Percentiles rank a stretch among this genome's conserved stretches.
Conservation (phyloP, 768 basidiomycete genomes). For the Termitomyces sp. region DNA sequence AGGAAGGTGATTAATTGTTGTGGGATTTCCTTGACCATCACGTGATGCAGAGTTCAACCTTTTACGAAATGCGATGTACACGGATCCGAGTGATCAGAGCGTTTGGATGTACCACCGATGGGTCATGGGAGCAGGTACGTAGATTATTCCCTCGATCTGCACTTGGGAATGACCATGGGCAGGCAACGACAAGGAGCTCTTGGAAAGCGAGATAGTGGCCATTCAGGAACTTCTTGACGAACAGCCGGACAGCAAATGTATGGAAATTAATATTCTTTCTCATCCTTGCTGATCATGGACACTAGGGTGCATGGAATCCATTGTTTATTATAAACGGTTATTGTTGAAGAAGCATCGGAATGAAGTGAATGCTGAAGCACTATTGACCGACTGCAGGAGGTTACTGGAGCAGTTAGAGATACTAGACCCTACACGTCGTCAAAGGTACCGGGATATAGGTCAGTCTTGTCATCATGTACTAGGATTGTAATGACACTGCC, state of each 20-base stretch:
- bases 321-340: constrained; percentile 80
- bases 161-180: constrained; percentile 1
- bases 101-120: constrained; percentile 99
- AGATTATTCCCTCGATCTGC: not conserved
- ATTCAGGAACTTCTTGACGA: constrained; percentile 85
- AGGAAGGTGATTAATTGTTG: constrained; percentile 50
- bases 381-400: constrained; percentile 25
- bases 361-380: not conserved
- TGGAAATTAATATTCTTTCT: constrained; percentile 16
- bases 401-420: constrained; percentile 44
- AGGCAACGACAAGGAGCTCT: constrained; percentile 57
- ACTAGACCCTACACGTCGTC: constrained; percentile 57
- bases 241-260: constrained; percentile 93
- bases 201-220: constrained; percentile 71
- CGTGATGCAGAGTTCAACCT: constrained; percentile 77
- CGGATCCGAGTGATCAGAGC: constrained; percentile 94
- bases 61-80: constrained; percentile 91
- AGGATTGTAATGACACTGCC: not conserved
- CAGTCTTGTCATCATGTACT: constrained; percentile 12
- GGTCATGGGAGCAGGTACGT: constrained; percentile 78
- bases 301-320: constrained; percentile 91
- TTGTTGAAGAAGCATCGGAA: constrained; percentile 47
- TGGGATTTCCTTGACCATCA: not conserved
- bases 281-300: constrained; percentile 2
- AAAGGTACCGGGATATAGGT: constrained; percentile 71